A percentile compares a stretch with the other conserved stretches of the same genome.
Evolutionary conservation across 164 flowering plant species (phyloP).

Genomic region (Liriodendron chinense): DNA sequence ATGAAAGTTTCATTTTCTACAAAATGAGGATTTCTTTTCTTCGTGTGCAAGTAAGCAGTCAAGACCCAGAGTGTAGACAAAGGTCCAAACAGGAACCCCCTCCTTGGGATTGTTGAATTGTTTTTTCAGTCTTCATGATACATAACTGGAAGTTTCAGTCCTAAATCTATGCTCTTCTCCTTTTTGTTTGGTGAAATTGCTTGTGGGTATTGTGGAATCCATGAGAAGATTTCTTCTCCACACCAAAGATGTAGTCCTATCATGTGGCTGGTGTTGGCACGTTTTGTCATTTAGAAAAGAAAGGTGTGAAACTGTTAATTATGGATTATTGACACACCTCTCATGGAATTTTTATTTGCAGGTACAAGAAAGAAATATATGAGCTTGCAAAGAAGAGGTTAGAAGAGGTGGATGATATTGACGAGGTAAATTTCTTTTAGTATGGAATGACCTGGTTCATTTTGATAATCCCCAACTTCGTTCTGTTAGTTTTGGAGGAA

Average conservation of each 20-base stretch:
- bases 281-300: background rate
- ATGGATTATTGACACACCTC: background rate
- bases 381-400: slow-evolving; percentile 74
- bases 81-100: too few species aligned
- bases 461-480: background rate
- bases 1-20: too few species aligned
- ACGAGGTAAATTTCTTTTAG: slow-evolving; percentile 50
- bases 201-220: too few species aligned
- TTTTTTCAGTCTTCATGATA: too few species aligned
- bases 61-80: too few species aligned
- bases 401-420: slow-evolving; percentile 54
- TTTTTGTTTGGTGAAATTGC: too few species aligned
- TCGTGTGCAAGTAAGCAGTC: too few species aligned
- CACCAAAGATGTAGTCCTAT: background rate
- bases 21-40: too few species aligned
- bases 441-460: background rate
- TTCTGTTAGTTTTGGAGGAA: background rate
- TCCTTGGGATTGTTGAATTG: too few species aligned
- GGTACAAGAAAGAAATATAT: slow-evolving; percentile 75
- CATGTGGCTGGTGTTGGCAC: background rate
- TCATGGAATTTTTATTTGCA: slow-evolving; percentile 22
- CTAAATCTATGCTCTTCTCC: too few species aligned
- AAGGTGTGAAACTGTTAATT: background rate
- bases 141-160: too few species aligned
- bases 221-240: too few species aligned